Base-by-base conservation (phyloP, 2,329 filamentous ascomycete genomes). In the Diplodia sapinea region DNA sequence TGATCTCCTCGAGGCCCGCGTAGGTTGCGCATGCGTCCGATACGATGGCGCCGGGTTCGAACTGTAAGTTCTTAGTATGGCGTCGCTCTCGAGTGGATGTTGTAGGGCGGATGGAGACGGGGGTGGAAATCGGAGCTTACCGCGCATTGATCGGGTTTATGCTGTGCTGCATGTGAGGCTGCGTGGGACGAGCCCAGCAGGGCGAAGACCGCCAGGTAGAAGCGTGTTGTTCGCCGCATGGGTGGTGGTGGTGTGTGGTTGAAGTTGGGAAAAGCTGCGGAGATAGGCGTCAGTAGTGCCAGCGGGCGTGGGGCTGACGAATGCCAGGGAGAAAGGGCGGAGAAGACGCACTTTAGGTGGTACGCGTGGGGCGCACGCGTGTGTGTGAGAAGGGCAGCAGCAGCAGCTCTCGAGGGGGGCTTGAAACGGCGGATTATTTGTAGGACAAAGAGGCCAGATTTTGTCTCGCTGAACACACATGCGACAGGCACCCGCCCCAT, bases 1-100 rank as follows among this genome's bases (percentile, higher is more conserved):
- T 99, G 65, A 99, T 84, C 50, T 85, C 83, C 76, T 99, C 94
- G 79, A 99, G 90, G 47, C 92, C 93, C 67, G 90, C 89, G 80
- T 96, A 99, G 67, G 94, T 97, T 70, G 92, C 93, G 82, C 95
- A 98, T 59, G 95, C 93, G 79, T 99, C 95, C 52, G 91, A 92
- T 47, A 99, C 93, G 75, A 95, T 96, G 69, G 93, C 88, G 72
- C 90, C 89, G 20, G 94, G 92, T 51, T 95, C 93, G 73, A 97
- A 91, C 93, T 97, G 83, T 52, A 75, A 73, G 38, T 9, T 12
- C 1, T 38, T n/a, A 20, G 33, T 36, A 55, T 51, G 5, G 5
- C n/a, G n/a, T 13, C 13, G 31, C 17, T 5, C n/a, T 64, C 17
- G 31, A 12, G 4, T 26, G 23, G 1, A 6, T 23, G 31, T 5